phyloP scores from a whole-genome alignment of 1,284 basidiomycete genomes.

The Naganishia cerealis region DNA sequence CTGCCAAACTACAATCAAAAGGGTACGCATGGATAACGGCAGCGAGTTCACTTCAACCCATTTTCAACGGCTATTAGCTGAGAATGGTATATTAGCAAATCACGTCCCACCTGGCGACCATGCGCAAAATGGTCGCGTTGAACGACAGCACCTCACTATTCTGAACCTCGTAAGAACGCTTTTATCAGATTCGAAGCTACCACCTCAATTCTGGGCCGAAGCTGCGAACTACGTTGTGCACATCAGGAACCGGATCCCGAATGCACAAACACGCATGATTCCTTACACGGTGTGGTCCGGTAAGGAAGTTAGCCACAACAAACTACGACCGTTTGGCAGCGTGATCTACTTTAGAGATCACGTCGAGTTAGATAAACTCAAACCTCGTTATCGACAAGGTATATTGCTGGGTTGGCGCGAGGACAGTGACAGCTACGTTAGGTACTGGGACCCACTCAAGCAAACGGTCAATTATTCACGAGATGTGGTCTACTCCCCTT shows the following conservation, averaged over 20 bases:
- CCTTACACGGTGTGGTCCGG: neutral
- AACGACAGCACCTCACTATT: conserved; percentile 27
- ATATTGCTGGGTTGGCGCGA: neutral
- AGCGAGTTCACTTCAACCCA: conserved; percentile 33
- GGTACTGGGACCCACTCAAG: neutral
- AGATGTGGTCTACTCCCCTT: neutral
- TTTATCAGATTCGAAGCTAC: conserved; percentile 8
- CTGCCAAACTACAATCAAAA: neutral
- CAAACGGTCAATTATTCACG: neutral
- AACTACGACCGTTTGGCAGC: neutral
- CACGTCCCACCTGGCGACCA: conserved; percentile 26
- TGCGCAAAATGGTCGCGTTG: conserved; percentile 28
- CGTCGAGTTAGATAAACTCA: neutral
- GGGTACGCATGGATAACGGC: conserved; percentile 29
- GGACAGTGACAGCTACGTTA: neutral
- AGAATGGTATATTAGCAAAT: conserved; percentile 28
- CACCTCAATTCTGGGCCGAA: conserved; percentile 31
- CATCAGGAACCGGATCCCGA: conserved; percentile 29
- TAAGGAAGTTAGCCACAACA: neutral
- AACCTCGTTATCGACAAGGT: neutral
- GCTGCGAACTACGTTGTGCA: conserved; percentile 27
- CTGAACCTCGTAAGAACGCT: conserved; percentile 7
- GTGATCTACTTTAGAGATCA: neutral
- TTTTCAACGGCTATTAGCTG: neutral
- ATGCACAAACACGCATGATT: neutral